Percentiles rank a stretch among this genome's conserved stretches.
Conservation (phyloP, 2,329 filamentous ascomycete species). For the Colletotrichum sojae region DNA sequence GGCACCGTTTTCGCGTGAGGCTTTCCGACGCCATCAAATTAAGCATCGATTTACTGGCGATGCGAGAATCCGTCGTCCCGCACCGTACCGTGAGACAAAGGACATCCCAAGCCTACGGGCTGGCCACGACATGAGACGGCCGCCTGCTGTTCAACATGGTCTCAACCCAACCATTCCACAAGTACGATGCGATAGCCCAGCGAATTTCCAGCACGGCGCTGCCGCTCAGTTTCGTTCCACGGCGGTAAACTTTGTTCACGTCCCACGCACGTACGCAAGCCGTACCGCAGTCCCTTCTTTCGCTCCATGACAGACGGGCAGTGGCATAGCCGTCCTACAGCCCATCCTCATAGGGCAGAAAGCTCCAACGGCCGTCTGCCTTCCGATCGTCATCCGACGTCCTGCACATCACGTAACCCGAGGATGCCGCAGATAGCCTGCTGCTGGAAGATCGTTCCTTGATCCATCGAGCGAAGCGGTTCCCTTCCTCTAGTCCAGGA, state of each 20-base stretch:
- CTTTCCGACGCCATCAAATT: background rate
- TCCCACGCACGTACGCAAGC: slow-evolving; percentile 5
- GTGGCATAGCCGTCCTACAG: slow-evolving; percentile 6
- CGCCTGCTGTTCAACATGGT: background rate
- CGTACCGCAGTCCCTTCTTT: background rate
- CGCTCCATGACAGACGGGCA: slow-evolving; percentile 1
- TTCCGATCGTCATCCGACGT: background rate
- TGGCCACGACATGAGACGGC: background rate
- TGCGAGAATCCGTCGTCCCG: background rate
- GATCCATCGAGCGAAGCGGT: background rate
- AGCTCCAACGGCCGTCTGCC: background rate
- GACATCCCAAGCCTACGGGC: background rate
- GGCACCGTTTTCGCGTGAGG: slow-evolving; percentile 3
- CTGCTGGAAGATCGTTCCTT: background rate
- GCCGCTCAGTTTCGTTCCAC: background rate
- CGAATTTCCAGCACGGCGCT: background rate
- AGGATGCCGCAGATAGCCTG: background rate
- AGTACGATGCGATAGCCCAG: background rate
- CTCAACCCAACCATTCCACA: slow-evolving; percentile 22
- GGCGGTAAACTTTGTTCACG: slow-evolving; percentile 3
- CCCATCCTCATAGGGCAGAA: background rate
- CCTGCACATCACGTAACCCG: background rate
- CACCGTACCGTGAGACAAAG: slow-evolving; percentile 5
- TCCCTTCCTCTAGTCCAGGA: background rate
- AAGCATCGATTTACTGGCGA: background rate